Evolutionary conservation across 495 filamentous ascomycete genomes (phyloP).

Genomic region (Lepraria neglecta): DNA sequence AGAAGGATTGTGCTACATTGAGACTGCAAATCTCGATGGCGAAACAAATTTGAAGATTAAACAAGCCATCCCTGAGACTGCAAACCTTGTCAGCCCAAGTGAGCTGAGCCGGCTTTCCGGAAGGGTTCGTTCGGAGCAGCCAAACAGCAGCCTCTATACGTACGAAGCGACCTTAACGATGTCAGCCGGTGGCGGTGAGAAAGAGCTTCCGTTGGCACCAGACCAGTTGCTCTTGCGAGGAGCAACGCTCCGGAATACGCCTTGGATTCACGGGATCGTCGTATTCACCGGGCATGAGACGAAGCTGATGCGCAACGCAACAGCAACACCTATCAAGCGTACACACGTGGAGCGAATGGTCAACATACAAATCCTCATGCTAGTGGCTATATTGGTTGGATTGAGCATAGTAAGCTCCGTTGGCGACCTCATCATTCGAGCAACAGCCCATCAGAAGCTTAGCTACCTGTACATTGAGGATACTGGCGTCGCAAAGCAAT

Average conservation of each 20-base stretch:
- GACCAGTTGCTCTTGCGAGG: constrained; percentile 87
- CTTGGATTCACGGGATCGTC: constrained; percentile 94
- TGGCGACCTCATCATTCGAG: constrained; percentile 77
- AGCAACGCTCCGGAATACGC: constrained; percentile 91
- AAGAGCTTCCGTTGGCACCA: constrained; percentile 75
- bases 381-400: constrained; percentile 74
- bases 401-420: constrained; percentile 85
- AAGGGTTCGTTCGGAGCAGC: constrained; percentile 86
- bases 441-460: constrained; percentile 52
- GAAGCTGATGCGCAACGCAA: constrained; percentile 98
- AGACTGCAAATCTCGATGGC: constrained; percentile 96
- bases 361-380: constrained; percentile 85
- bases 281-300: constrained; percentile 99
- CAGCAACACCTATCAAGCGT: constrained; percentile 93
- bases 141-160: constrained; percentile 97
- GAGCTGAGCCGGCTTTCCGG: constrained; percentile 85
- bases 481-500: constrained; percentile 62
- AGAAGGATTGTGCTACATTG: constrained; percentile 97
- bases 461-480: constrained; percentile 62
- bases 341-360: constrained; percentile 91
- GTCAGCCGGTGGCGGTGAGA: constrained; percentile 88
- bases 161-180: constrained; percentile 96
- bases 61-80: constrained; percentile 92
- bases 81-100: constrained; percentile 73
- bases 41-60: constrained; percentile 99